Conservation (phyloP, 2,329 filamentous ascomycete genomes). For the Anisogramma anomala region DNA sequence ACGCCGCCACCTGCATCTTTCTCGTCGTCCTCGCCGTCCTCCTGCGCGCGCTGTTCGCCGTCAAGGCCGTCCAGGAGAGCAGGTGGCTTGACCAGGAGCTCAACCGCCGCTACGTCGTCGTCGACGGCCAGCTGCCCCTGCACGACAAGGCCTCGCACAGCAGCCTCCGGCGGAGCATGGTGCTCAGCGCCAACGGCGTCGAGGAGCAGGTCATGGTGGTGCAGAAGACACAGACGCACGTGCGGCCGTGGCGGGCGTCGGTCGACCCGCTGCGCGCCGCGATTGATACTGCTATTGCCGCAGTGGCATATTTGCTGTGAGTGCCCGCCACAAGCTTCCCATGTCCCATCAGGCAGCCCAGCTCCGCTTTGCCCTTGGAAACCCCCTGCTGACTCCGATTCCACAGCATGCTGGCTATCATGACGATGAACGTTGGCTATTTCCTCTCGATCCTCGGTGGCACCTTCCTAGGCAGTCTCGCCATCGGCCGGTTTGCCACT, state of each 20-base stretch:
- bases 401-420: constrained; percentile 76
- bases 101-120: constrained; percentile 64
- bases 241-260: constrained; percentile 67
- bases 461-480: constrained; percentile 76
- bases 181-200: constrained; percentile 62
- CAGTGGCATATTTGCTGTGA: constrained; percentile 76
- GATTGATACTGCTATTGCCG: constrained; percentile 61
- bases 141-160: constrained; percentile 48
- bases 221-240: constrained; percentile 38
- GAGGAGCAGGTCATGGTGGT: constrained; percentile 74
- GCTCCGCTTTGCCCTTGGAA: neutral
- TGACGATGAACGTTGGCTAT: constrained; percentile 74
- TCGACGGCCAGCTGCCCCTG: constrained; percentile 51
- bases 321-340: constrained; percentile 26
- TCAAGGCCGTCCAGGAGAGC: constrained; percentile 51
- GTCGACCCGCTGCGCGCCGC: constrained; percentile 65
- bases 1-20: constrained; percentile 88
- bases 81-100: constrained; percentile 61
- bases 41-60: constrained; percentile 60
- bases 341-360: neutral
- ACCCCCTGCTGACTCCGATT: neutral
- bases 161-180: constrained; percentile 50
- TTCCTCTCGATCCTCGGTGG: constrained; percentile 64
- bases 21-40: constrained; percentile 63
- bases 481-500: constrained; percentile 57